Evolutionary conservation across 352 stramenopile species (phyloP), one percentile per base, ranked within the genome.

Genomic region (Achlya hypogyna): DNA sequence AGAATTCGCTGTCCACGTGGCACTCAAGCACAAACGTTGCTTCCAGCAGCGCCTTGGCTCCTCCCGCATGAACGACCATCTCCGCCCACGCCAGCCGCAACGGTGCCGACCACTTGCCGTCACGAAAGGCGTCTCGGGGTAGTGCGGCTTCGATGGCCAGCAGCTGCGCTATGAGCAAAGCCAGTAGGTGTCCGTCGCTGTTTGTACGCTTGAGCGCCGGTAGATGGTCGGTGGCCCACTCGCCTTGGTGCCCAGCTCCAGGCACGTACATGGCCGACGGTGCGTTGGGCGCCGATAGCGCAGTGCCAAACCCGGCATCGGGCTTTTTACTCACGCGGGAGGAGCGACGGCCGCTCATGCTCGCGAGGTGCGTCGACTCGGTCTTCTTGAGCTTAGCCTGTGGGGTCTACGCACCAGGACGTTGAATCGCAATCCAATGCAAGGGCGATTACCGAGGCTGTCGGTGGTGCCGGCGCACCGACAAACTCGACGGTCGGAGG

Each of bases 41-140:
- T 49, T 91, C 79, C 60, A 92, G 69, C 8, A 94, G 53, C 38
- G 65, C 62, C 12, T 71, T 60, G 0, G 82, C 75, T 0, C 65
- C 75, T 25, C 87, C 78, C 18, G 79, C 86, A 4, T 82, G 66
- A 51, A 80, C 85, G 4, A 91, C 77, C 71, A 87, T 78, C 40
- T 95, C 86, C 9, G 79, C 79, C 86, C 84, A 95, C 42, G 77
- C 86, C 9, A 81, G 76, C 38, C 86, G 86, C 9, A 95, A 70
- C 6, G 74, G 28, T 4, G 77, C 75, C 12, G 76, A 75, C 86
- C 86, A 95, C 4, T 79, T 81, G 38, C 85, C 83, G 4, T 72
- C 53, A n/a, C 84, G 79, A 49, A 95, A 95, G 9, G 86, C 86
- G 49, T 95, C 82, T 2, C 84, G 82, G 14, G 84, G 84, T 3